A percentile compares a stretch with the other conserved stretches of the same genome.
Evolutionary conservation across 805 yeast species (phyloP).

Genomic region (Yamadazyma sp.): DNA sequence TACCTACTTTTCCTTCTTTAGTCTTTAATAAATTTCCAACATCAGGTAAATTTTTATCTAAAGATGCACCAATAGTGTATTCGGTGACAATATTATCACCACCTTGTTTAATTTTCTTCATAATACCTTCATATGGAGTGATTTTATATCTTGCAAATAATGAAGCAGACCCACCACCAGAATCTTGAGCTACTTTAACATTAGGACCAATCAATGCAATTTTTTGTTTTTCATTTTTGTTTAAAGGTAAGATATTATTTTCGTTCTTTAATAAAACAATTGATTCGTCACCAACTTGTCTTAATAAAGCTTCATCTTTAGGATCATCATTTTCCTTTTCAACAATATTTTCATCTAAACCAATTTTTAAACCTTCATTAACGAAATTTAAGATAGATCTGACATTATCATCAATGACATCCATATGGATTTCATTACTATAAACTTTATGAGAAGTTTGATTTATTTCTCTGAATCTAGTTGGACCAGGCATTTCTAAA

Average conservation of each 20-base stretch:
- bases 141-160: conserved; percentile 46
- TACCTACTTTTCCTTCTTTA: conserved; percentile 22
- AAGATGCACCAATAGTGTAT: conserved; percentile 33
- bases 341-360: conserved; percentile 33
- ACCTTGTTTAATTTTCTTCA: conserved; percentile 22
- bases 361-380: conserved; percentile 39
- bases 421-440: conserved; percentile 37
- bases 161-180: conserved; percentile 66
- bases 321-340: conserved; percentile 43
- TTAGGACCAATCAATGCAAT: conserved; percentile 60
- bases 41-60: conserved; percentile 30
- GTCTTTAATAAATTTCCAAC: conserved; percentile 19
- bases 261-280: conserved; percentile 59
- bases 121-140: conserved; percentile 48
- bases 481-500: conserved; percentile 67
- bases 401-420: conserved; percentile 47
- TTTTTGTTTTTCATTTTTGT: conserved; percentile 17
- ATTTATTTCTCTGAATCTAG: conserved; percentile 42
- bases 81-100: conserved; percentile 20
- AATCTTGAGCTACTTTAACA: conserved; percentile 46
- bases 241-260: conserved; percentile 43
- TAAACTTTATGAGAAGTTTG: conserved; percentile 41
- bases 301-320: conserved; percentile 41
- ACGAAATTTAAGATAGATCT: conserved; percentile 46
- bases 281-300: conserved; percentile 48